phyloP scores from a whole-genome alignment of 106 monocot genomes.

The Cymbidium sinense region DNA sequence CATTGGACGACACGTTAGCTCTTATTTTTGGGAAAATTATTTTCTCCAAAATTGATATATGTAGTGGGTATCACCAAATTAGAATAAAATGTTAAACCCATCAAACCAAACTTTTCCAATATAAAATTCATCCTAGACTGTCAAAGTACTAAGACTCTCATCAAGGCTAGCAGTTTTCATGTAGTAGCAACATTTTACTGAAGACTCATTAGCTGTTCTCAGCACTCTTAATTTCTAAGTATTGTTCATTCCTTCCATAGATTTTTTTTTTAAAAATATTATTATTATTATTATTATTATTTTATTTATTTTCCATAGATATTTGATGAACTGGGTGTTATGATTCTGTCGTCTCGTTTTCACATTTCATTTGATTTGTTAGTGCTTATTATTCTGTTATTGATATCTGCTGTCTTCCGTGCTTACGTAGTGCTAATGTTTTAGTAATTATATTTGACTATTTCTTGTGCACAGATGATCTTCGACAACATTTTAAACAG shows the following conservation, averaged over 20 bases:
- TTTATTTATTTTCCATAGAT: neutral
- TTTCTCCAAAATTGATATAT: too few relatives aligned
- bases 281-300: too few relatives aligned
- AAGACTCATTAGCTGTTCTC: neutral
- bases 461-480: slow-evolving; percentile 40
- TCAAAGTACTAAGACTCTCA: too few relatives aligned
- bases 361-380: neutral
- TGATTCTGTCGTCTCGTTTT: neutral
- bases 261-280: too few relatives aligned
- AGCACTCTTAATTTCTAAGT: neutral
- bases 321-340: neutral
- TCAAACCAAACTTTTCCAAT: too few relatives aligned
- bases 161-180: too few relatives aligned
- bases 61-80: too few relatives aligned
- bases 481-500: slow-evolving; percentile 60
- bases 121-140: too few relatives aligned
- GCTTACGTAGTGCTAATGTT: neutral
- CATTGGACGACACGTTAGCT: too few relatives aligned
- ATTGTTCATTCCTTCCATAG: neutral
- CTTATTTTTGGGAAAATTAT: too few relatives aligned
- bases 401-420: neutral
- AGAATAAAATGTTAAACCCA: too few relatives aligned
- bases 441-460: neutral
- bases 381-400: neutral
- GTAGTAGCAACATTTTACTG: too few relatives aligned